Base-by-base conservation (phyloP, 2,329 filamentous ascomycete species). In the Cryoendolithus antarcticus region DNA sequence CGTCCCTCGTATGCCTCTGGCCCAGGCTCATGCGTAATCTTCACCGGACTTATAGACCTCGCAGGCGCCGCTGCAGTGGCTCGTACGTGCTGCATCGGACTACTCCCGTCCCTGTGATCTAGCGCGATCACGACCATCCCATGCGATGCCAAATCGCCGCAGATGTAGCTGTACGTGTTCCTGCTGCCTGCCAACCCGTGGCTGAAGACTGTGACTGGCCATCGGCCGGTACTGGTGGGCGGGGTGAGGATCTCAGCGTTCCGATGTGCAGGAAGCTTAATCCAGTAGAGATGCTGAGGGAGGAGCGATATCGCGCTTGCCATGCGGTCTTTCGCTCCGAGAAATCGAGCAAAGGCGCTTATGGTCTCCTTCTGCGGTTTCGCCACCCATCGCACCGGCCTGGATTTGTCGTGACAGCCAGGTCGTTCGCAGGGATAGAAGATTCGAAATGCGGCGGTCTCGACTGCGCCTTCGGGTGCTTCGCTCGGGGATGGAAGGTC, bases 121-220 rank as follows among this genome's bases (percentile, higher is more conserved):
- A 83, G 77, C 41, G 83, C 86, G 38, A 89, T 65, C 2, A 93
- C 84, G 6, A 91, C 75, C 13, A 88, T 69, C 31, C 86, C 86
- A 52, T 91, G 79, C 12, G 82, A 86, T 4, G 86, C 82, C 21
- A 93, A 63, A 0, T 82, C 84, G 10, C 82, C 82, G 11, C 74
- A 80, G 15, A 93, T 64, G 53, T 88, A 80, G n/a, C 83, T 89
- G 63, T 93, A 93, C 8, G 83, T 77, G 52, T 91, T 91, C 48
- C 83, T 73, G 43, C 75, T 80, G 29, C 86, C 86, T 30, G 82
- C 86, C 1, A 93, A 68, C 1, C 86, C 86, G 55, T 93, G 86
- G 1, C 84, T 91, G 61, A 93, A 93, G 45, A 93, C 68, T 65
- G 86, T 77, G 1, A 85, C 81, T 0, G 86, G 85, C 80, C 83